These are phyloP conservation scores for Kluyveromyces sp. DNA, from an alignment of 1,139 yeast species.

Conservation along the genomic window DNA sequence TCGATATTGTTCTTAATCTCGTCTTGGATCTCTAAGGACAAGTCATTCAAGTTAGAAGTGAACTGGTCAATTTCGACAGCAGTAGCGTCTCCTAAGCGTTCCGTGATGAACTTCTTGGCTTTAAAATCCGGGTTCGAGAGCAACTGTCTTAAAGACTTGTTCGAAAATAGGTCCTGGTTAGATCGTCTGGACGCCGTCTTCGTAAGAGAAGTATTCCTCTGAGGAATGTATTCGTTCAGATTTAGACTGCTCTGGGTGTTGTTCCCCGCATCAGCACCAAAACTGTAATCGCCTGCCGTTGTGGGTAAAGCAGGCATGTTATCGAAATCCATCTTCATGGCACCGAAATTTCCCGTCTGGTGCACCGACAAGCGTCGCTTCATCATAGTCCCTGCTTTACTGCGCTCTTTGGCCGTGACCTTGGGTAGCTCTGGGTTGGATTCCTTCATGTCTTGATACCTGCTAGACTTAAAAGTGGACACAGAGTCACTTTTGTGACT, in stretches of 20 bases:
- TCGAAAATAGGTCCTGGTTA: constrained; percentile 3
- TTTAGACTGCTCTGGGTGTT: background rate
- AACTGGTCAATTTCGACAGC: constrained; percentile 71
- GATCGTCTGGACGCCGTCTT: background rate
- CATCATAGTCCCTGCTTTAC: constrained; percentile 37
- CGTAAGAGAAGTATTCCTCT: constrained; percentile 2
- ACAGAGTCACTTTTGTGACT: constrained; percentile 10
- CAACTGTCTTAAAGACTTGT: constrained; percentile 19
- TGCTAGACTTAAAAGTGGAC: constrained; percentile 21
- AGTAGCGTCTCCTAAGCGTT: constrained; percentile 55
- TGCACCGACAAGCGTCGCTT: constrained; percentile 37
- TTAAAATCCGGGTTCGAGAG: constrained; percentile 37
- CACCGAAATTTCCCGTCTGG: constrained; percentile 25
- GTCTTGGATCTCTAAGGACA: constrained; percentile 48
- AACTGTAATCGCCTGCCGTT: constrained; percentile 2
- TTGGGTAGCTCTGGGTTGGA: constrained; percentile 27
- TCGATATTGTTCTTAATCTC: constrained; percentile 63
- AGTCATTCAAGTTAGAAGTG: constrained; percentile 48
- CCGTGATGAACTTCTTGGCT: constrained; percentile 47
- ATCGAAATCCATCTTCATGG: constrained; percentile 25
- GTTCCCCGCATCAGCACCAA: background rate
- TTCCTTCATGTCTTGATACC: constrained; percentile 27
- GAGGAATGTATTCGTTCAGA: background rate
- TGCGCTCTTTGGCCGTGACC: constrained; percentile 33
- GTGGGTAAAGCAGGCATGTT: constrained; percentile 21